phyloP scores from a whole-genome alignment of 257 asterid genomes.

The Solanum phureja region DNA sequence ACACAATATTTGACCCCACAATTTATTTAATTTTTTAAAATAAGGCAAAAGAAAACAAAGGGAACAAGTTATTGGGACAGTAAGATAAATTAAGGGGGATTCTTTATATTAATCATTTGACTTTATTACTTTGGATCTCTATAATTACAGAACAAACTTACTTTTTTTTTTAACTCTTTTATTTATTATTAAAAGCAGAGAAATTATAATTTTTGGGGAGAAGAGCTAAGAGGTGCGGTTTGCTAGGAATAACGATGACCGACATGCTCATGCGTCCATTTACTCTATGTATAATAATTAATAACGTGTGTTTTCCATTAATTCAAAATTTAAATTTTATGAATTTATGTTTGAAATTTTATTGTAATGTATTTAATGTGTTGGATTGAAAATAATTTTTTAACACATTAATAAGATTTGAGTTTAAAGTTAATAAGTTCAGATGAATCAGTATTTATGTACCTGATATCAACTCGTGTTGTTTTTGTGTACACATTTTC shows the following conservation, averaged over 20 bases:
- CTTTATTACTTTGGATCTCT: not conserved
- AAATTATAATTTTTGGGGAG: not conserved
- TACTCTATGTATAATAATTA: not conserved
- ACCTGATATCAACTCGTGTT: not conserved
- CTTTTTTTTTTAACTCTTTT: not conserved
- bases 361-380: not conserved
- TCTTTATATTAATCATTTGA: not conserved
- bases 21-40: not conserved
- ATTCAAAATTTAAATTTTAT: not conserved
- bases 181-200: not conserved
- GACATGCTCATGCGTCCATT: not conserved
- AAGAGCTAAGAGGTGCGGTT: not conserved
- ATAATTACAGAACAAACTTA: not conserved
- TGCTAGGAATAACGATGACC: not conserved
- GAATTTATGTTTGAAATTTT: rapidly evolving
- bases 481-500: not conserved
- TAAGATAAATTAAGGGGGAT: slow-evolving; percentile 2
- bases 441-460: not conserved
- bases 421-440: not conserved
- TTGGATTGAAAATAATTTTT: not conserved
- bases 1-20: not conserved
- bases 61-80: not conserved
- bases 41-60: not conserved
- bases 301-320: rapidly evolving
- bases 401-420: not conserved